phyloP scores from a whole-genome alignment of 2,329 filamentous ascomycete genomes.

The Colletotrichum gloeosporioides region DNA sequence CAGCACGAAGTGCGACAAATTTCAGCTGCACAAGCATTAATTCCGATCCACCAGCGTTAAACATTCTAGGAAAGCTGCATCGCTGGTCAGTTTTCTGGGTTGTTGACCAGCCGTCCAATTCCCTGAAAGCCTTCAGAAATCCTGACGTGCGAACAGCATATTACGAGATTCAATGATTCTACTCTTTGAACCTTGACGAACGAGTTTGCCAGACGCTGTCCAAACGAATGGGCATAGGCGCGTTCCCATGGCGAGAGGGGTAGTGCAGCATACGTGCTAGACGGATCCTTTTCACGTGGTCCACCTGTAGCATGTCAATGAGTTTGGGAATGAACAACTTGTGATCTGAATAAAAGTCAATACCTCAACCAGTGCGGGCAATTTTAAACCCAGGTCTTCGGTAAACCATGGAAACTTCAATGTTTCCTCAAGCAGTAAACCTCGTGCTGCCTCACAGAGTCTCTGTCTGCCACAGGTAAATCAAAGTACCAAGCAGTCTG shows the following conservation, averaged over 20 bases:
- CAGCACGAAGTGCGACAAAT: neutral
- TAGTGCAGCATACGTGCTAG: neutral
- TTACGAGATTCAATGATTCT: neutral
- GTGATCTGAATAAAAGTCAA: neutral
- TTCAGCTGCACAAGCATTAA: neutral
- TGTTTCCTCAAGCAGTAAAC: neutral
- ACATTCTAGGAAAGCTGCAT: neutral
- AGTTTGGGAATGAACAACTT: neutral
- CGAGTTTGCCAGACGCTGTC: neutral
- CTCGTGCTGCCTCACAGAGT: neutral
- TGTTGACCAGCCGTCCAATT: neutral
- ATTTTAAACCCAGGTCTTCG: neutral
- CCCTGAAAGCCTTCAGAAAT: neutral
- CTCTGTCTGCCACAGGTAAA: neutral
- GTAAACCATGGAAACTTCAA: neutral
- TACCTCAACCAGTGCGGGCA: neutral
- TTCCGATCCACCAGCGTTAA: neutral
- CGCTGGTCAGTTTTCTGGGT: neutral
- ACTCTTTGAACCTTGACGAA: neutral
- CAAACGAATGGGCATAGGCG: neutral
- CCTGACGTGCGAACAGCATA: neutral
- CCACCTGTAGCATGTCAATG: neutral
- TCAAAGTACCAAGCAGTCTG: neutral
- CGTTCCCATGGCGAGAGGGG: neutral
- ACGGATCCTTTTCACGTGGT: neutral